These are phyloP conservation scores for Sutorius australiensis DNA, from an alignment of 768 basidiomycete species.

Conservation along the genomic window DNA sequence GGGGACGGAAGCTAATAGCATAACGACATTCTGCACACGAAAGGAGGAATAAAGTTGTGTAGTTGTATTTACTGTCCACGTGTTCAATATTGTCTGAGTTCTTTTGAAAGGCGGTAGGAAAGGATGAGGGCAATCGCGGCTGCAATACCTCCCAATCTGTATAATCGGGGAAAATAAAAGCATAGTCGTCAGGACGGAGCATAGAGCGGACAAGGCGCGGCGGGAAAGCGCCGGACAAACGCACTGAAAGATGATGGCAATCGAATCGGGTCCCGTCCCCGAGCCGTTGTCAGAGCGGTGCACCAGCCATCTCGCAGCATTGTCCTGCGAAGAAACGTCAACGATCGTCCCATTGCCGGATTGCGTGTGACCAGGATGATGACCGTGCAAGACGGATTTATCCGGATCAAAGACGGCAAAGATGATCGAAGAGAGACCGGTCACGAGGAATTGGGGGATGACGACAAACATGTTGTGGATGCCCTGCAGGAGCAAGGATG, in stretches of 20 bases:
- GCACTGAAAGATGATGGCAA: conserved; percentile 79
- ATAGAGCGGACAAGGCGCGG: too few species aligned
- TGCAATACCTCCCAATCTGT: conserved; percentile 55
- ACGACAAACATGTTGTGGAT: conserved; percentile 96
- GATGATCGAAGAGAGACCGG: conserved; percentile 77
- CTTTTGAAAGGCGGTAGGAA: conserved; percentile 50
- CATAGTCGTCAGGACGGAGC: neutral
- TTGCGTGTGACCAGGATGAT: conserved; percentile 19
- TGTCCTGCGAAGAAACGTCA: conserved; percentile 1
- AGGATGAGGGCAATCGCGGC: conserved; percentile 54
- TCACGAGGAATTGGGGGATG: conserved; percentile 90
- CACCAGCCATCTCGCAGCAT: conserved; percentile 2
- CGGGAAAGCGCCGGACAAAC: neutral
- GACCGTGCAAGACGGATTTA: conserved; percentile 40
- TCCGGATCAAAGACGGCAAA: conserved; percentile 81
- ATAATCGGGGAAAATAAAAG: neutral
- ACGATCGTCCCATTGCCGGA: conserved; percentile 8
- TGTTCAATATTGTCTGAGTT: conserved; percentile 37
- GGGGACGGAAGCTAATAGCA: neutral
- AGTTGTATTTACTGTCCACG: neutral
- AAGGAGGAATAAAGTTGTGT: neutral
- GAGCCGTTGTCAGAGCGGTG: conserved; percentile 7
- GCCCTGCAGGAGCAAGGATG: conserved; percentile 46
- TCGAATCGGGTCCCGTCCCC: conserved; percentile 51
- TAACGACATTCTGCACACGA: neutral